Base-by-base conservation (phyloP, 805 yeast species). In the Yamadazyma paraphyllophila region DNA sequence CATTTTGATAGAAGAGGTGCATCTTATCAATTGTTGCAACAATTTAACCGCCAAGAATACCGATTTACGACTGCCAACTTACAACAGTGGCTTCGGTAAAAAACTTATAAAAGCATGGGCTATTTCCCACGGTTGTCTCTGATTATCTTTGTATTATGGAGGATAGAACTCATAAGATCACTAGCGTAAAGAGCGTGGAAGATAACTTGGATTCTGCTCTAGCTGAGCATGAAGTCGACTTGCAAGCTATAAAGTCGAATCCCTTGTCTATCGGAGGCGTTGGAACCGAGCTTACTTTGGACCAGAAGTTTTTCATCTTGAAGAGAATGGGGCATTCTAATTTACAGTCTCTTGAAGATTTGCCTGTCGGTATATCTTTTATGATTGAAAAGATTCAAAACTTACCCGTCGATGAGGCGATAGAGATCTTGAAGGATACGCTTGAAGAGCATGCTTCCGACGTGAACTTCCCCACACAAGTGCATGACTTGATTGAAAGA, bases 401-500 rank as follows among this genome's bases (percentile, higher is more conserved):
- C 8, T 26, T 65, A 16, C 29, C 51, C 3, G 39, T 47, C 6
- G 53, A 46, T 2, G 62, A 60, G 12, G 61, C 70, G 2, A 33
- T 67, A 7, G 49, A 46, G 7, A 58, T 67, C 27, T 59, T 69
- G 41, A 57, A 60, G 39, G 59, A 55, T n/a, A 57, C 63, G 2
- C 35, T 67, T 30, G 59, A 45, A 2, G 64, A 60, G 2, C 69
- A 65, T 42, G 45, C 51, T 0, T 63, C 52, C 11, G 75, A 71
- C 46, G 61, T 62, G 30, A 71, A 70, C 47, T 58, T 66, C 45
- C 67, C 68, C 3, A 39, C 57, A 3, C 51, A 48, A 7, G 73
- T 62, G 34, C 59, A 52, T 40, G 62, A 55, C 2, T 57, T 62
- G 16, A 54, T 62, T 34, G 58, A 59, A 48, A 48, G 47, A 11